Evolutionary conservation across 768 basidiomycete genomes (phyloP).

Genomic region (Pleurotus citrinopileatus): DNA sequence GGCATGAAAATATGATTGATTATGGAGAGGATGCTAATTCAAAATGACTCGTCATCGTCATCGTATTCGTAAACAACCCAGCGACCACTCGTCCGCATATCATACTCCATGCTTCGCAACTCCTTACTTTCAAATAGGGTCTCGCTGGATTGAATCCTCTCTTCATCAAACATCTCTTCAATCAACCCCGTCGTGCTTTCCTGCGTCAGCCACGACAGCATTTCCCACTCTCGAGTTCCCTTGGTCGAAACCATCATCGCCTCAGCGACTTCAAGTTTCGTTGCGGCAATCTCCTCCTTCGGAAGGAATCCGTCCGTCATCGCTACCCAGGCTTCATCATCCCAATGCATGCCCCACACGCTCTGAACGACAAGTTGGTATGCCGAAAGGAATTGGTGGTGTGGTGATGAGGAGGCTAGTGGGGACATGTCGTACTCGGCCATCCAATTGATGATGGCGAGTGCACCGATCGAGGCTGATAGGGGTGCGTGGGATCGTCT

Average conservation of each 20-base stretch:
- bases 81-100: background rate
- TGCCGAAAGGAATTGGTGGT: background rate
- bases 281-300: background rate
- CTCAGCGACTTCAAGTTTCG: background rate
- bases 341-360: background rate
- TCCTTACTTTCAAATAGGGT: background rate
- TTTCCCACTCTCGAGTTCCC: background rate
- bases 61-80: background rate
- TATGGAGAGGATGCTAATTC: too few species aligned
- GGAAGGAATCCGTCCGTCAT: background rate
- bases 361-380: background rate
- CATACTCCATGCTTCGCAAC: background rate
- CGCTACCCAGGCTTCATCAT: background rate
- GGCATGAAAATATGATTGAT: too few species aligned
- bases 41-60: conserved; percentile 24
- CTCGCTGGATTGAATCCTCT: background rate
- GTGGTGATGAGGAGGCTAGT: background rate
- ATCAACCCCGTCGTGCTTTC: background rate
- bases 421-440: background rate
- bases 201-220: background rate
- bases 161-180: background rate
- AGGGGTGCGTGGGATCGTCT: background rate
- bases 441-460: conserved; percentile 1
- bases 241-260: background rate
- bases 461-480: background rate